Conservation (phyloP, 345 rosid species). For the Populus ilicifolia region DNA sequence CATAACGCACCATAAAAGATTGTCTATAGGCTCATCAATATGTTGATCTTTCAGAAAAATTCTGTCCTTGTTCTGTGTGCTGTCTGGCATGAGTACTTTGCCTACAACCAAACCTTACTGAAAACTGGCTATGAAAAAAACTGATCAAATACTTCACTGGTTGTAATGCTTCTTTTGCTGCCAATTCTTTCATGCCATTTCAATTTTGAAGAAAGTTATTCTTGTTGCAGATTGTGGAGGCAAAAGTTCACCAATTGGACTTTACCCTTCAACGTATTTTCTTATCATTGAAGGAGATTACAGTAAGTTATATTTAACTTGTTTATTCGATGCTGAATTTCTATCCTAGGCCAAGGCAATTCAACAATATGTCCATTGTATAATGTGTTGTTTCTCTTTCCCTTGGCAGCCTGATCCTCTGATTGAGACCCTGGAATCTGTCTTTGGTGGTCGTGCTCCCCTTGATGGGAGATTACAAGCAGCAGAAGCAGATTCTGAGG, state of each 20-base stretch:
- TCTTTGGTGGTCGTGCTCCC: slow-evolving; percentile 58
- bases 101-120: neutral
- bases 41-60: neutral
- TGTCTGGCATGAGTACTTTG: slow-evolving; percentile 1
- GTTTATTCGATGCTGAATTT: neutral
- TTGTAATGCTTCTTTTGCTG: slow-evolving; percentile 1
- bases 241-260: slow-evolving; percentile 90
- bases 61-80: neutral
- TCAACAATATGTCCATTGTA: neutral
- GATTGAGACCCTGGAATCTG: slow-evolving; percentile 69
- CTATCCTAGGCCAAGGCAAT: neutral
- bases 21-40: too few relatives aligned
- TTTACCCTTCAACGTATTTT: slow-evolving; percentile 76
- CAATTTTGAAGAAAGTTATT: slow-evolving; percentile 11
- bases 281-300: slow-evolving; percentile 79
- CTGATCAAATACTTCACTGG: neutral
- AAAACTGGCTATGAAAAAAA: neutral
- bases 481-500: slow-evolving; percentile 73
- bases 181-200: neutral
- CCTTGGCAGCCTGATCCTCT: slow-evolving; percentile 78
- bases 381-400: slow-evolving; percentile 1
- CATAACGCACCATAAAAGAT: too few relatives aligned
- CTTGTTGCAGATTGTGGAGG: slow-evolving; percentile 70
- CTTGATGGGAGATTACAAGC: slow-evolving; percentile 61
- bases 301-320: slow-evolving; percentile 35